A percentile compares a stretch with the other conserved stretches of the same genome.
phyloP scores from a whole-genome alignment of 208 protist genomes.

The Blastocrithidia nonstop region DNA sequence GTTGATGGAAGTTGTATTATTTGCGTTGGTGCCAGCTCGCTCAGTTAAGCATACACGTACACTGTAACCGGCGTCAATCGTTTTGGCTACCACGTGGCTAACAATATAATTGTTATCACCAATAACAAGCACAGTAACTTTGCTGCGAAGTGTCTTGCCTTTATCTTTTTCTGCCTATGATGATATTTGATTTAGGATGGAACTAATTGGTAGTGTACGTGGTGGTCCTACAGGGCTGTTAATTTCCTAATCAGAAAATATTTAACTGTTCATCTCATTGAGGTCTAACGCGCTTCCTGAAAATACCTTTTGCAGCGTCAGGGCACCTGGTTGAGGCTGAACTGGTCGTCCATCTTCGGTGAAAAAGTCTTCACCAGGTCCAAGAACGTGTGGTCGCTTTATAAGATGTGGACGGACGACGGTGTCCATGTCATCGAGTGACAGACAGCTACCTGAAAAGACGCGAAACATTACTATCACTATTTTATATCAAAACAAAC shows the following conservation, averaged over 20 bases:
- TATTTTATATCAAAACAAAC: background rate
- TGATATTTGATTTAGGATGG: slow-evolving; percentile 67
- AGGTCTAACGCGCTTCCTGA: slow-evolving; percentile 79
- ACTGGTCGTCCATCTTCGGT: slow-evolving; percentile 73
- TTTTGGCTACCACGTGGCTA: slow-evolving; percentile 65
- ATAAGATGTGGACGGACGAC: slow-evolving; percentile 50
- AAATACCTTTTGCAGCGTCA: slow-evolving; percentile 81
- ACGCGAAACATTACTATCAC: slow-evolving; percentile 74
- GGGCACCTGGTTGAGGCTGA: slow-evolving; percentile 50
- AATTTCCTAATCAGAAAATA: slow-evolving; percentile 43
- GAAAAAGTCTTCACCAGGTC: slow-evolving; percentile 78
- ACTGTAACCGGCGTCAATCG: slow-evolving; percentile 77
- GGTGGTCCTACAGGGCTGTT: slow-evolving; percentile 2
- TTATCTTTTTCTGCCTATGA: slow-evolving; percentile 64
- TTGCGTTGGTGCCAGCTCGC: slow-evolving; percentile 31
- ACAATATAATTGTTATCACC: slow-evolving; percentile 72
- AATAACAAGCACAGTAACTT: slow-evolving; percentile 76
- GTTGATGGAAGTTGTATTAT: slow-evolving; percentile 13
- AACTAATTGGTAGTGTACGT: slow-evolving; percentile 31
- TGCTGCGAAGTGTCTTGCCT: slow-evolving; percentile 50
- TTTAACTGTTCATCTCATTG: slow-evolving; percentile 53
- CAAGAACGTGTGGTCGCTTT: slow-evolving; percentile 61
- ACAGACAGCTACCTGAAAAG: slow-evolving; percentile 81
- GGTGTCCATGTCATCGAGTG: slow-evolving; percentile 81
- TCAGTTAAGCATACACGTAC: slow-evolving; percentile 62